Base-by-base conservation (phyloP, 768 basidiomycete genomes). In the Phylloporus sp. region DNA sequence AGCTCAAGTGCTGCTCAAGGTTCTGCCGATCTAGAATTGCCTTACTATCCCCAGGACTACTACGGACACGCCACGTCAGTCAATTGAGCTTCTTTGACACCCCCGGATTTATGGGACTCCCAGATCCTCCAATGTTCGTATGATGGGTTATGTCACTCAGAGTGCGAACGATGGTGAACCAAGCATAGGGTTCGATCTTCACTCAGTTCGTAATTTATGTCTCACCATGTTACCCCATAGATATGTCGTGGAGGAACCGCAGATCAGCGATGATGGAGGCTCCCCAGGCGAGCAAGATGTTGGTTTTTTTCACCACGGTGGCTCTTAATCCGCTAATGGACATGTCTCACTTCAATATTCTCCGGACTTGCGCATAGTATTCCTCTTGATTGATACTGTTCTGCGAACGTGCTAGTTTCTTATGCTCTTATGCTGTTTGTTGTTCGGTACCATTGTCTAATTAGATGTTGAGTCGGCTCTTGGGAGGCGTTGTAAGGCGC, bases 211-310 rank as follows among this genome's bases (percentile, higher is more conserved):
- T 50, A 16, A 41, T 31, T 29, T 38, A 24, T 27, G 39, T 47
- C 59, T 62, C 45, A n/a, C n/a, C n/a, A 64, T 22, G 47, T 31
- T 41, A 53, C 36, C 18, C 18, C 13, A 45, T 46, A 67, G 64
- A 34, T 61, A 55, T 34, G 11, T 24, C 27, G 27, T 48, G 40
- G 52, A 47, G 16, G 43, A 42, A 22, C 13, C 47, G 6, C 53
- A 47, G 4, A 44, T 36, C 3, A 31, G 55, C 28, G 11, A 44
- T 9, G 13, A 23, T 7, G 47, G 11, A 7, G 5, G 23, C 20
- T 31, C 44, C 11, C 40, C 16, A 22, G 2, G 44, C 10, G 50
- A 56, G 15, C 45, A 56, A 29, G 55, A 54, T 13, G 46, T 32
- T 11, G 36, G 26, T 27, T 13, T n/a, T 23, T 44, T 49, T 16